Conservation (phyloP, 805 yeast species). For the Zygosaccharomyces bisporus region DNA sequence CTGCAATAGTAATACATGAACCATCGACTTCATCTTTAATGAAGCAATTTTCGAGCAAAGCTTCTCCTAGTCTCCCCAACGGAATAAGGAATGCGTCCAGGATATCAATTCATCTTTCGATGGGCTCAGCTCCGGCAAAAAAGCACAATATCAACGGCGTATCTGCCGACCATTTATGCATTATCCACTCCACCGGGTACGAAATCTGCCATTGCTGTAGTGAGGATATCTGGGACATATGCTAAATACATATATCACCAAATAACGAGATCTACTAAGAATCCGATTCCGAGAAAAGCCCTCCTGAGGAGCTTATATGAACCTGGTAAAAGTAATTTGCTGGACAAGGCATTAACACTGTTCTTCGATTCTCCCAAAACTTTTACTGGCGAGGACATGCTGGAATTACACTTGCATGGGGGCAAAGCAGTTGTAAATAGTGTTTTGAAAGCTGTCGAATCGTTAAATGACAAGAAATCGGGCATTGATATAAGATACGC, state of each 20-base stretch:
- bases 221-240: slow-evolving; percentile 75
- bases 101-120: background rate
- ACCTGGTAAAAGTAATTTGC: slow-evolving; percentile 38
- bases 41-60: background rate
- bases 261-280: slow-evolving; percentile 41
- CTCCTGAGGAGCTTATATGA: slow-evolving; percentile 54
- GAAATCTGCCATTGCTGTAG: slow-evolving; percentile 80
- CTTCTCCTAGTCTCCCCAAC: background rate
- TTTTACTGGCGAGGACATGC: slow-evolving; percentile 87
- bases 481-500: slow-evolving; percentile 64
- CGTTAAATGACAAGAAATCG: slow-evolving; percentile 44
- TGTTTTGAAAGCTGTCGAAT: slow-evolving; percentile 58
- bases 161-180: slow-evolving; percentile 77
- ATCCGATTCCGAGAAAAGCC: slow-evolving; percentile 53
- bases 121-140: background rate
- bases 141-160: slow-evolving; percentile 3
- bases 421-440: slow-evolving; percentile 79
- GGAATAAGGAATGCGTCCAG: background rate
- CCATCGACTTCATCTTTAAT: too few relatives aligned
- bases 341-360: slow-evolving; percentile 76
- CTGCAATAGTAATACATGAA: too few relatives aligned
- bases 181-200: slow-evolving; percentile 73
- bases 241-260: slow-evolving; percentile 43
- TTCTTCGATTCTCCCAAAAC: slow-evolving; percentile 71
- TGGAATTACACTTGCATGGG: slow-evolving; percentile 92